Conservation (phyloP, 805 yeast genomes). For the Candida qinlingensis region DNA sequence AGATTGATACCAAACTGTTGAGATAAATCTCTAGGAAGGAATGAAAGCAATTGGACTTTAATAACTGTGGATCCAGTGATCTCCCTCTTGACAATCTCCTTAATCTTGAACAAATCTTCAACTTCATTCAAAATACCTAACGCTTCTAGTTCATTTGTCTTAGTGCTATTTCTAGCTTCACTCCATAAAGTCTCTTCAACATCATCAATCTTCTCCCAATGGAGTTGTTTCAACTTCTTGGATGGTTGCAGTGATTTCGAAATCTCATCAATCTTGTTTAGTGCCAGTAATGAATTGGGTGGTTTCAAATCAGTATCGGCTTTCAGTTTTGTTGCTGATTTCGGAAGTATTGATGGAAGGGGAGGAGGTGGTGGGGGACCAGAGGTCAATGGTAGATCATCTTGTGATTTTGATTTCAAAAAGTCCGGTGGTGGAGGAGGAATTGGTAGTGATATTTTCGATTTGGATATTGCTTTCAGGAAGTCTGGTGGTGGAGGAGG, state of each 20-base stretch:
- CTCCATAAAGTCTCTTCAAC: constrained; percentile 64
- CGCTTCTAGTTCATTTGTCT: constrained; percentile 45
- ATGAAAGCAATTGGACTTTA: constrained; percentile 43
- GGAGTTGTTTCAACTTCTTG: constrained; percentile 67
- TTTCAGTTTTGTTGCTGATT: too few species aligned
- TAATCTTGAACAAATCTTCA: constrained; percentile 49
- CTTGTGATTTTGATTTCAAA: not conserved
- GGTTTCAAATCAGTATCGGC: not conserved
- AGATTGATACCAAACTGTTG: constrained; percentile 79
- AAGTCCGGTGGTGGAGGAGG: constrained; percentile 16
- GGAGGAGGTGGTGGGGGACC: constrained; percentile 7
- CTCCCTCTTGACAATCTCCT: constrained; percentile 30
- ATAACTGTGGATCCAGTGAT: constrained; percentile 33
- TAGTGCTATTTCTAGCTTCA: constrained; percentile 34
- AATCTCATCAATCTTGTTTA: constrained; percentile 9
- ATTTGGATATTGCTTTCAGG: not conserved
- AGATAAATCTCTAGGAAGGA: constrained; percentile 64
- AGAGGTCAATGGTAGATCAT: too few species aligned
- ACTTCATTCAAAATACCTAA: constrained; percentile 64
- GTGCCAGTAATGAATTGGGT: not conserved
- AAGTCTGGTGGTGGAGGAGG: constrained; percentile 6
- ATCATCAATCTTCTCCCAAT: constrained; percentile 71
- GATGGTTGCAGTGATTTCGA: constrained; percentile 30
- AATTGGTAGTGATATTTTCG: constrained; percentile 9
- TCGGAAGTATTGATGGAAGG: constrained; percentile 2